Evolutionary conservation across 2,329 filamentous ascomycete species (phyloP).

Genomic region (Cryphonectria radicalis): DNA sequence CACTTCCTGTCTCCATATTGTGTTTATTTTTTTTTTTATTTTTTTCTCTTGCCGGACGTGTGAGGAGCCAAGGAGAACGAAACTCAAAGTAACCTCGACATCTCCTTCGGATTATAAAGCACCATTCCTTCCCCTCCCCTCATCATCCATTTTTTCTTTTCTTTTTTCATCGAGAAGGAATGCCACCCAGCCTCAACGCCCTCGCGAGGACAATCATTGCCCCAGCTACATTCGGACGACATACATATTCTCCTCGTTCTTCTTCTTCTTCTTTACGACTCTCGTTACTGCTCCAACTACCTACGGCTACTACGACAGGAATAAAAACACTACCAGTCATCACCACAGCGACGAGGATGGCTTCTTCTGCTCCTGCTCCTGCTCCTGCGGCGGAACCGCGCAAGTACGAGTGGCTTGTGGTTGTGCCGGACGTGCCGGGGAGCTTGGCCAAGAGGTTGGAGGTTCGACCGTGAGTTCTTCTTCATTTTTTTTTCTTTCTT

Average conservation of each 20-base stretch:
- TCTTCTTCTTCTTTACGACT: neutral
- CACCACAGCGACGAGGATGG: slow-evolving; percentile 6
- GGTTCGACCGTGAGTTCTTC: slow-evolving; percentile 56
- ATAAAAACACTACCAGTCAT: neutral
- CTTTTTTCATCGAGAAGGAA: neutral
- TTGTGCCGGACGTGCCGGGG: slow-evolving; percentile 69
- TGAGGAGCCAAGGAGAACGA: no score
- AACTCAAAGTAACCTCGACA: no score
- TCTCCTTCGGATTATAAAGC: no score
- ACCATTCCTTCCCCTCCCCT: no score
- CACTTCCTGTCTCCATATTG: neutral
- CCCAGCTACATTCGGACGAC: slow-evolving; percentile 18
- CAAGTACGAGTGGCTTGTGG: slow-evolving; percentile 69
- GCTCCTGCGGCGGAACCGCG: slow-evolving; percentile 30
- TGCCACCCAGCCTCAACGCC: slow-evolving; percentile 23
- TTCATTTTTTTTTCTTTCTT: neutral
- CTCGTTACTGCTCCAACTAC: neutral
- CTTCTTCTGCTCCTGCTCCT: slow-evolving; percentile 16
- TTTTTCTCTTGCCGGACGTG: no score
- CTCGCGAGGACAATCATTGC: slow-evolving; percentile 17
- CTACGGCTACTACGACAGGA: neutral
- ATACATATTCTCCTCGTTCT: no score
- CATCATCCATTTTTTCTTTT: no score
- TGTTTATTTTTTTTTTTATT: no score
- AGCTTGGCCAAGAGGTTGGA: slow-evolving; percentile 64